Conservation (phyloP, 805 yeast genomes). For the Yamadazyma insecticola region DNA sequence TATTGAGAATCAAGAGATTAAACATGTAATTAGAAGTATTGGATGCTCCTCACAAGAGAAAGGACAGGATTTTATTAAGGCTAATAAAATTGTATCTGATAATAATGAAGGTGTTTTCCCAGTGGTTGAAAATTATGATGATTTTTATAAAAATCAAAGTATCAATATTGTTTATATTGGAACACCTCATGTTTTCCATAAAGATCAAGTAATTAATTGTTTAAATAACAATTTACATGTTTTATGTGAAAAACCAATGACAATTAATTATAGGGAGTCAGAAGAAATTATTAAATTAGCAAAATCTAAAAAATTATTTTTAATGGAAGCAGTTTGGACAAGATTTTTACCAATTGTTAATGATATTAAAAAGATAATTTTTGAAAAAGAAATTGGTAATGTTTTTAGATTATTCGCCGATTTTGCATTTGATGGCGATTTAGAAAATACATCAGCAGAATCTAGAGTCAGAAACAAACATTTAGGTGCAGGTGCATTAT, state of each 20-base stretch:
- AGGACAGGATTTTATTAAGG: constrained; percentile 29
- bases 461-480: constrained; percentile 40
- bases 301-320: constrained; percentile 34
- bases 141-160: constrained; percentile 37
- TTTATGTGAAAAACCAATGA: constrained; percentile 52
- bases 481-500: constrained; percentile 53
- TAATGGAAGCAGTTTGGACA: constrained; percentile 62
- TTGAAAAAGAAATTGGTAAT: constrained; percentile 43
- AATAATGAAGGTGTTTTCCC: constrained; percentile 25
- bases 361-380: constrained; percentile 28
- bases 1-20: constrained; percentile 16
- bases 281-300: constrained; percentile 41
- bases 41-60: constrained; percentile 34
- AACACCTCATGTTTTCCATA: constrained; percentile 50
- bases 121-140: constrained; percentile 33
- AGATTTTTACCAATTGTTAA: constrained; percentile 45
- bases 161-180: constrained; percentile 52
- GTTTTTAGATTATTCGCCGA: constrained; percentile 41
- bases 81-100: constrained; percentile 11
- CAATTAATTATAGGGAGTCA: constrained; percentile 44
- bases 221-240: constrained; percentile 45
- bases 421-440: constrained; percentile 32
- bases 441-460: constrained; percentile 23
- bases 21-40: constrained; percentile 33
- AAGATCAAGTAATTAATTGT: constrained; percentile 40